Conservation (phyloP, 192 early-diverging fungal species). For the Lunasporangiospora selenospora region DNA sequence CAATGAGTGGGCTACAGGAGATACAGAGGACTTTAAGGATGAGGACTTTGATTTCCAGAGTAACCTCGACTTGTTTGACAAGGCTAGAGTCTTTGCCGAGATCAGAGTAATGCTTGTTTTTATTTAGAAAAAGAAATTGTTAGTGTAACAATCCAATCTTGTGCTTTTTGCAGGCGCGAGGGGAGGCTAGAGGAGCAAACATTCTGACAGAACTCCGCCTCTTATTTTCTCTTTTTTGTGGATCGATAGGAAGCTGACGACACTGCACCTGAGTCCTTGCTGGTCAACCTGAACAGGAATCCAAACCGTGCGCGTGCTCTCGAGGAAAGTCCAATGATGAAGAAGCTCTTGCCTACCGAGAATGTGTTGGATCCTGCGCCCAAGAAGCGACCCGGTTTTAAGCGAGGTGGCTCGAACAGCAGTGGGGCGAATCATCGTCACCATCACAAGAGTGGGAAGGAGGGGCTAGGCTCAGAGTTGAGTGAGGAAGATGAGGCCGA, state of each 20-base stretch:
- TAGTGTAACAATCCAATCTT: no score
- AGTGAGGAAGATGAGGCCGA: constrained; percentile 41
- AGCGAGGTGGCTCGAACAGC: no score
- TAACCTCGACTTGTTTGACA: constrained; percentile 73
- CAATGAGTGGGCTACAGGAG: constrained; percentile 65
- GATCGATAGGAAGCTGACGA: constrained; percentile 62
- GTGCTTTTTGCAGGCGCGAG: no score
- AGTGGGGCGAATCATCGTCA: no score
- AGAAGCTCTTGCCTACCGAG: constrained; percentile 63
- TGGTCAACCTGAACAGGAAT: constrained; percentile 76
- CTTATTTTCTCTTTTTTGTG: constrained; percentile 10
- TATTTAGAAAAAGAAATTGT: no score
- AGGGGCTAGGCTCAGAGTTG: constrained; percentile 18
- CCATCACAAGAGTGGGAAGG: constrained; percentile 7
- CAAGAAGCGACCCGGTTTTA: constrained; percentile 11
- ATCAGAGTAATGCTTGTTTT: constrained; percentile 50
- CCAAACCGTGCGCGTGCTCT: constrained; percentile 47
- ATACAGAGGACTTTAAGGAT: constrained; percentile 63
- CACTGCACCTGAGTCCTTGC: constrained; percentile 72
- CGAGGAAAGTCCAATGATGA: constrained; percentile 44
- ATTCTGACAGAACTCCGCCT: neutral
- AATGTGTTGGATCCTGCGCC: constrained; percentile 70
- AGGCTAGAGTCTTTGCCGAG: constrained; percentile 72
- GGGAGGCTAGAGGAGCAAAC: no score
- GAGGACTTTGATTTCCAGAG: constrained; percentile 73